These are phyloP conservation scores for Colletotrichum truncatum DNA, from an alignment of 2,329 filamentous ascomycete species.

Conservation along the genomic window DNA sequence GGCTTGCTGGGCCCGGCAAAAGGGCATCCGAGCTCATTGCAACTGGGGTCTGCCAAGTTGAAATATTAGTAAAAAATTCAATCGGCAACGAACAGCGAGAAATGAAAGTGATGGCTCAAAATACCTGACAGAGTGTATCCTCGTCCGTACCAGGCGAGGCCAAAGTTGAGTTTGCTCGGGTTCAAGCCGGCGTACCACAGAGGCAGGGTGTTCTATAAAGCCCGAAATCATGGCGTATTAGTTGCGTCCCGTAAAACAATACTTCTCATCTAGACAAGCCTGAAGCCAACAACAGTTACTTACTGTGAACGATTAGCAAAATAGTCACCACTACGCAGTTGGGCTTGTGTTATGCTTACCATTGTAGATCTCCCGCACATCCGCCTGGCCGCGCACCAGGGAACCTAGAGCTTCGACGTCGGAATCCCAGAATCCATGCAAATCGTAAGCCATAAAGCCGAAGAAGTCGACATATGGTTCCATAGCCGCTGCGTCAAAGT, in stretches of 20 bases:
- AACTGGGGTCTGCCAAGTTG: constrained; percentile 33
- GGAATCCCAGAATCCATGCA: constrained; percentile 53
- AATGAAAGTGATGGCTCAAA: too few relatives aligned
- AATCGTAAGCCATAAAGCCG: constrained; percentile 49
- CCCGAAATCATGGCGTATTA: too few relatives aligned
- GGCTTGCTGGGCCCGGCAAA: constrained; percentile 38
- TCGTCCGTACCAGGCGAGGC: constrained; percentile 57
- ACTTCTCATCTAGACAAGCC: too few relatives aligned
- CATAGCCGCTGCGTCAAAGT: constrained; percentile 47
- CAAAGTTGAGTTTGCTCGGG: constrained; percentile 54
- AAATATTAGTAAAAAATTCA: too few relatives aligned
- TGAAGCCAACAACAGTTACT: too few relatives aligned
- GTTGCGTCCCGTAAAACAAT: too few relatives aligned
- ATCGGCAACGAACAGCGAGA: too few relatives aligned
- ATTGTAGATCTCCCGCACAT: constrained; percentile 51
- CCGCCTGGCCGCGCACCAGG: constrained; percentile 47
- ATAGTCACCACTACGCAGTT: too few relatives aligned
- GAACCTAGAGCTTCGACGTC: constrained; percentile 40
- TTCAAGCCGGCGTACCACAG: constrained; percentile 52
- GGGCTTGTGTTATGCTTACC: too few relatives aligned
- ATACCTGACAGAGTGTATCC: constrained; percentile 46
- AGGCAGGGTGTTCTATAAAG: constrained; percentile 43
- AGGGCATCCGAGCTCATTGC: constrained; percentile 35
- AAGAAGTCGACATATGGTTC: constrained; percentile 48
- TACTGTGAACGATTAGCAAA: too few relatives aligned